Conservation (phyloP, 208 protist species). For the Leishmania amazonensis region DNA sequence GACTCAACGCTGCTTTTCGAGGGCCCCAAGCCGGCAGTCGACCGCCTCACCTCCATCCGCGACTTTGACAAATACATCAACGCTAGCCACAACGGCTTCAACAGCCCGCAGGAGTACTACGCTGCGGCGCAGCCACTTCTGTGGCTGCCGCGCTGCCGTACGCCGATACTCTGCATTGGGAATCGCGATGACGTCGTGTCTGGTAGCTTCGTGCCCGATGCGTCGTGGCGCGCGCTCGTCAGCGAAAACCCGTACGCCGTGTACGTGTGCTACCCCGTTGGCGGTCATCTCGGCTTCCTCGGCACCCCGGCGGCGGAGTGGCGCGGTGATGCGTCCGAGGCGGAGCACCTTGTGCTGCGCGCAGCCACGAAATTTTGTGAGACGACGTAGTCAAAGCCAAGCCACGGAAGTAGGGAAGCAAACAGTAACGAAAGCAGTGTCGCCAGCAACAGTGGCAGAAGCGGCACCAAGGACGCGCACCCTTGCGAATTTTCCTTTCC, state of each 20-base stretch:
- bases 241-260: slow-evolving; percentile 27
- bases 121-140: slow-evolving; percentile 39
- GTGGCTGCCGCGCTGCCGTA: slow-evolving; percentile 31
- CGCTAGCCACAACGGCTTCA: slow-evolving; percentile 56
- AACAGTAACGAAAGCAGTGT: not conserved
- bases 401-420: too few relatives aligned
- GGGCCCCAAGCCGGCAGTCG: slow-evolving; percentile 16
- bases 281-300: slow-evolving; percentile 71
- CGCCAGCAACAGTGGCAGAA: not conserved
- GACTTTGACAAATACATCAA: slow-evolving; percentile 53
- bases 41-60: slow-evolving; percentile 28
- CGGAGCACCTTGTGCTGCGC: slow-evolving; percentile 22
- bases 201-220: slow-evolving; percentile 26
- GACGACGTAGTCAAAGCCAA: not conserved
- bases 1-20: slow-evolving; percentile 38
- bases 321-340: slow-evolving; percentile 24
- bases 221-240: slow-evolving; percentile 35
- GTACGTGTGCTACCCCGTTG: slow-evolving; percentile 52
- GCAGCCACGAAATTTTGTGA: slow-evolving; percentile 19
- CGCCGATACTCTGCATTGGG: slow-evolving; percentile 54
- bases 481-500: not conserved
- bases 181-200: slow-evolving; percentile 55
- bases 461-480: not conserved
- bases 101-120: slow-evolving; percentile 44
- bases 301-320: slow-evolving; percentile 32